Evolutionary conservation across 2,329 filamentous ascomycete species (phyloP).

Genomic region (Curvularia lunata): DNA sequence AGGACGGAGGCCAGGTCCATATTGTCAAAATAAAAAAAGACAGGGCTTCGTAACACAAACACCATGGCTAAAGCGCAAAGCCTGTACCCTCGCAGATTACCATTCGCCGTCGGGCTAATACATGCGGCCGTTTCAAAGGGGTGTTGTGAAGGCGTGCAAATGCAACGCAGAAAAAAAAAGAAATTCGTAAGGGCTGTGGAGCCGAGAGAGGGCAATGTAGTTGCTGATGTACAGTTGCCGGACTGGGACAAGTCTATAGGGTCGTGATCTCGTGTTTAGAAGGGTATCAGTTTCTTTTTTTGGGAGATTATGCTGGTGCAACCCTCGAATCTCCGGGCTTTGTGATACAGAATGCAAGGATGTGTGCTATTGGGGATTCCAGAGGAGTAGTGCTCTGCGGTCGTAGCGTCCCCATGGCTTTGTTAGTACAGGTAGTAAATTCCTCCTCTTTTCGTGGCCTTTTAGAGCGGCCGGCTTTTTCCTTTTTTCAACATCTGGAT

Average conservation of each 20-base stretch:
- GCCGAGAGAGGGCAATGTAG: slow-evolving; percentile 18
- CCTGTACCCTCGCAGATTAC: slow-evolving; percentile 5
- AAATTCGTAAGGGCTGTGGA: slow-evolving; percentile 38
- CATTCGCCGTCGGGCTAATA: slow-evolving; percentile 6
- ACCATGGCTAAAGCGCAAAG: slow-evolving; percentile 12
- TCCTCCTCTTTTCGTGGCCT: slow-evolving; percentile 17
- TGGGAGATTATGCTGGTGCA: slow-evolving; percentile 27
- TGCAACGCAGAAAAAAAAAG: slow-evolving; percentile 18
- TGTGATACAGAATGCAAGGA: slow-evolving; percentile 29
- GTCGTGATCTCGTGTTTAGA: slow-evolving; percentile 47
- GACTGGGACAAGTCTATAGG: slow-evolving; percentile 37
- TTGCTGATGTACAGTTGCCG: slow-evolving; percentile 16
- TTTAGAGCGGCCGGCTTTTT: slow-evolving; percentile 27
- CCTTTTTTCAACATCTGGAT: slow-evolving; percentile 46
- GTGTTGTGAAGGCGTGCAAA: slow-evolving; percentile 9
- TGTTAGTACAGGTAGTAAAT: slow-evolving; percentile 30
- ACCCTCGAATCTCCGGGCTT: slow-evolving; percentile 22
- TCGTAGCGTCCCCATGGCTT: slow-evolving; percentile 38
- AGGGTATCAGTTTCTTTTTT: slow-evolving; percentile 46
- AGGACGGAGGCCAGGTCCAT: slow-evolving; percentile 12
- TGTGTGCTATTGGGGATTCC: slow-evolving; percentile 25
- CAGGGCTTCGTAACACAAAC: slow-evolving; percentile 12
- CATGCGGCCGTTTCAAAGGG: slow-evolving; percentile 2
- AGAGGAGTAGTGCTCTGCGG: slow-evolving; percentile 29
- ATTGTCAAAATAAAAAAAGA: background rate